A percentile compares a stretch with the other conserved stretches of the same genome.
Conservation (phyloP, 2,329 filamentous ascomycete species). For the Aureobasidium sp. region DNA sequence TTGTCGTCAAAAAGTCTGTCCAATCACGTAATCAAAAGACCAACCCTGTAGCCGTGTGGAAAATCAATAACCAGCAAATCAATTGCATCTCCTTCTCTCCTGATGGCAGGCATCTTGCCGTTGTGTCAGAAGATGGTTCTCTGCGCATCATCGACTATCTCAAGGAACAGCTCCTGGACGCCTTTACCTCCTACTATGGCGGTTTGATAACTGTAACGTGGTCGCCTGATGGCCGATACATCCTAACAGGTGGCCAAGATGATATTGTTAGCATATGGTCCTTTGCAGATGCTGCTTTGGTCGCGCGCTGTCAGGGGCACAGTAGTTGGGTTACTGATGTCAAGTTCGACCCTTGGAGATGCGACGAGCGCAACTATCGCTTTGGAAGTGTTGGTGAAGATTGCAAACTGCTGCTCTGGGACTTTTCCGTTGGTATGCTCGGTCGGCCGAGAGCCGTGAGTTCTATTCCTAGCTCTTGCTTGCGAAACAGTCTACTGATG, state of each 20-base stretch:
- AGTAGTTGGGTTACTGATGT: constrained; percentile 92
- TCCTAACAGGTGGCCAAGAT: constrained; percentile 91
- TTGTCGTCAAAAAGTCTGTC: constrained; percentile 82
- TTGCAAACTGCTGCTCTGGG: constrained; percentile 84
- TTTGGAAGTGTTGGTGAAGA: constrained; percentile 97
- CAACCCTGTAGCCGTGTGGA: constrained; percentile 91
- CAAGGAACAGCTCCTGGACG: constrained; percentile 76
- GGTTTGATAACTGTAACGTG: constrained; percentile 90
- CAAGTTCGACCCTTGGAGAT: constrained; percentile 94
- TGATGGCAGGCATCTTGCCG: constrained; percentile 76
- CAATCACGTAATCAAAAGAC: constrained; percentile 88
- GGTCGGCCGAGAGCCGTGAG: constrained; percentile 78
- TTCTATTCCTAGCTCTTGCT: constrained; percentile 21
- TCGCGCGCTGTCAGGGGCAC: constrained; percentile 90
- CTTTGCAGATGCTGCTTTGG: constrained; percentile 70
- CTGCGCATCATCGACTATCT: constrained; percentile 88
- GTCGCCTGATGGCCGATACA: constrained; percentile 95
- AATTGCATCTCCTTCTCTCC: constrained; percentile 91
- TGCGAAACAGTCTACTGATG: not conserved
- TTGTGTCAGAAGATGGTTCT: constrained; percentile 86
- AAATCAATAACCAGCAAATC: constrained; percentile 81
- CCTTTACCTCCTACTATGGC: constrained; percentile 89
- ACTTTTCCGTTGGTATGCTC: constrained; percentile 96
- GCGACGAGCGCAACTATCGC: constrained; percentile 89
- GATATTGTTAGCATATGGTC: constrained; percentile 96